Evolutionary conservation across 352 stramenopile genomes (phyloP).

Genomic region (Achlya hypogyna): DNA sequence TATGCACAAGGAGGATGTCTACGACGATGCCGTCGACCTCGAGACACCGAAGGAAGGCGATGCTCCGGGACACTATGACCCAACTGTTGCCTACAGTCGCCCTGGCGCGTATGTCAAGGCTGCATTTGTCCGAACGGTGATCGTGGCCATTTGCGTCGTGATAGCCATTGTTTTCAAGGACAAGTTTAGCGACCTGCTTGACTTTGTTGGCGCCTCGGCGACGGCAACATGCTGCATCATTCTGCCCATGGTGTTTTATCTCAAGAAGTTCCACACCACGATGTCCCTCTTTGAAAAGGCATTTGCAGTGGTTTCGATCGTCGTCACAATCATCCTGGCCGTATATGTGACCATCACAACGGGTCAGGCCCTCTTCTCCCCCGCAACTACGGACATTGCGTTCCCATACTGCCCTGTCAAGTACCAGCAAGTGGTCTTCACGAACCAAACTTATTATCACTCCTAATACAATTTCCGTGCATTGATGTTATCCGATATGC

Average conservation of each 20-base stretch:
- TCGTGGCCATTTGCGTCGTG: slow-evolving; percentile 40
- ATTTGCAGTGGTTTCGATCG: not conserved
- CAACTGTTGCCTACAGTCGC: not conserved
- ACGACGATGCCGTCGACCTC: not conserved
- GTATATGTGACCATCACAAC: slow-evolving; percentile 14
- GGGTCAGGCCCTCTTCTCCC: slow-evolving; percentile 7
- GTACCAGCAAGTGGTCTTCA: not conserved
- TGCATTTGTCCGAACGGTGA: slow-evolving; percentile 31
- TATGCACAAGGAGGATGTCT: slow-evolving; percentile 35
- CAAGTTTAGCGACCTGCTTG: slow-evolving; percentile 51
- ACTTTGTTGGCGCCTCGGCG: slow-evolving; percentile 51
- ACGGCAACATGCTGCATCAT: slow-evolving; percentile 56
- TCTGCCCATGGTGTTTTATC: slow-evolving; percentile 56
- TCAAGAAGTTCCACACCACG: slow-evolving; percentile 31
- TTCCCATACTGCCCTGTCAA: not conserved
- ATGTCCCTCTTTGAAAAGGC: not conserved
- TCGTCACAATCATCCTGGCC: slow-evolving; percentile 10
- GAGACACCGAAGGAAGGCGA: not conserved
- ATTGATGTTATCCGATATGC: not conserved
- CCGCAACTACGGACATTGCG: not conserved
- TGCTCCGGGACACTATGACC: not conserved
- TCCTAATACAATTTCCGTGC: not conserved
- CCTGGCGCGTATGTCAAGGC: not conserved
- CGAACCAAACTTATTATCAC: not conserved
- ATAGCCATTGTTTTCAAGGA: slow-evolving; percentile 35